phyloP scores from a whole-genome alignment of 305 asterid species.

The Fraxinus velutina region DNA sequence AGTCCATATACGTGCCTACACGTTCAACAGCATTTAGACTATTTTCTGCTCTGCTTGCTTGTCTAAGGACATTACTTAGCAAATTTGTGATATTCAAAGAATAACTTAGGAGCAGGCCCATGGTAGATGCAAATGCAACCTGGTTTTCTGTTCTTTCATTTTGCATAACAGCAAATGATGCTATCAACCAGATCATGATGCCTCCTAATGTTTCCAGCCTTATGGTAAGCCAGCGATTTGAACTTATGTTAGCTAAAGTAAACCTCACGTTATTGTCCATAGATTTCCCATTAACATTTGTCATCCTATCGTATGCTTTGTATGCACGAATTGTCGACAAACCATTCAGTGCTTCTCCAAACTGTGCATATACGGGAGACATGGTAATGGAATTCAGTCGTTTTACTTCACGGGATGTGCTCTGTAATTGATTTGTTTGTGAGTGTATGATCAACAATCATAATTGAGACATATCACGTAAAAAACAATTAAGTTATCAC shows the following conservation, averaged over 20 bases:
- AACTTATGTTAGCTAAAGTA: conserved; percentile 70
- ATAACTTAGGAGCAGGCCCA: conserved; percentile 96
- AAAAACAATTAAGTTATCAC: not conserved
- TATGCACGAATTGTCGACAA: conserved; percentile 87
- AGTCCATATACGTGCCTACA: conserved; percentile 78
- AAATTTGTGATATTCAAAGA: conserved; percentile 75
- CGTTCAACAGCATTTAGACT: conserved; percentile 93
- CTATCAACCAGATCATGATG: conserved; percentile 90
- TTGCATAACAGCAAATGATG: conserved; percentile 93
- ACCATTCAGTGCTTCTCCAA: conserved; percentile 92
- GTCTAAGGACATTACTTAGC: conserved; percentile 72
- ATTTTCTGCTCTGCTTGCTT: conserved; percentile 89
- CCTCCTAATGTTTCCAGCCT: conserved; percentile 92
- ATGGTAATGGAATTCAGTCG: conserved; percentile 88
- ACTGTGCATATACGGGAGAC: conserved; percentile 97
- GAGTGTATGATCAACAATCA: not conserved
- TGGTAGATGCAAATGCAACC: conserved; percentile 86
- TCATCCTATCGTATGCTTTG: conserved; percentile 89
- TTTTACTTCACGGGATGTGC: conserved; percentile 96
- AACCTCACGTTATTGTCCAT: conserved; percentile 86
- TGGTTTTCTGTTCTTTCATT: conserved; percentile 69
- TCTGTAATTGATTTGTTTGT: conserved; percentile 44
- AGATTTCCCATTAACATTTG: conserved; percentile 66
- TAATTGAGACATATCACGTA: not conserved
- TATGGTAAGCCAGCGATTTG: conserved; percentile 89